Percentiles rank a stretch among this genome's conserved stretches.
phyloP scores from a whole-genome alignment of 208 protist species.

The Leptomonas pyrrhocoris region DNA sequence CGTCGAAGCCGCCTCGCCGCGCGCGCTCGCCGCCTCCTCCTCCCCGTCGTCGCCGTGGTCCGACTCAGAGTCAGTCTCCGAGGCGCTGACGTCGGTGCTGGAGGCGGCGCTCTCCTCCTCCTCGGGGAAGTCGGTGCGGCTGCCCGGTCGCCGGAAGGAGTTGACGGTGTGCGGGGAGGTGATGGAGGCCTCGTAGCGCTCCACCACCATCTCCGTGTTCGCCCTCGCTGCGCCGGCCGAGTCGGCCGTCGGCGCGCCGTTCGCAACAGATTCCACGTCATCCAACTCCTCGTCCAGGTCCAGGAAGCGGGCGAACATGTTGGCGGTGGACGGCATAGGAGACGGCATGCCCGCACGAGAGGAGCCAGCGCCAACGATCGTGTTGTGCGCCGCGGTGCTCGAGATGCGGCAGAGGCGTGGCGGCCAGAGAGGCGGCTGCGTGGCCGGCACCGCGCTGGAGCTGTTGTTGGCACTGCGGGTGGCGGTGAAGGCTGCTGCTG shows the following conservation, averaged over 20 bases:
- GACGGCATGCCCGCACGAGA: conserved; percentile 52
- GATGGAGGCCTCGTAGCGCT: conserved; percentile 7
- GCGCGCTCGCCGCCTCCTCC: neutral
- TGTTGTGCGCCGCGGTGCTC: conserved; percentile 5
- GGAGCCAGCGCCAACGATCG: neutral
- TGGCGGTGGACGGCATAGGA: conserved; percentile 61
- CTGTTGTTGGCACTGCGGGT: conserved; percentile 14
- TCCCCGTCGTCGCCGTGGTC: conserved; percentile 20
- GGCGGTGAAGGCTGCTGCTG: neutral
- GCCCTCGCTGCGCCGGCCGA: neutral
- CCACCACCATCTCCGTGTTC: conserved; percentile 6
- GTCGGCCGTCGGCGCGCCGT: conserved; percentile 10
- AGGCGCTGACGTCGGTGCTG: conserved; percentile 59
- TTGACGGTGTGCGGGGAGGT: conserved; percentile 4
- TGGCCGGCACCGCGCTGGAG: conserved; percentile 1
- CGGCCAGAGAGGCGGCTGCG: conserved; percentile 11
- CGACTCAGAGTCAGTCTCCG: conserved; percentile 46
- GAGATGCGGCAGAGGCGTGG: conserved; percentile 7
- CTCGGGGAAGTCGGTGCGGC: conserved; percentile 6
- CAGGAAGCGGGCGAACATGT: conserved; percentile 60
- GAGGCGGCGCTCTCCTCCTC: conserved; percentile 53
- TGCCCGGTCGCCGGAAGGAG: conserved; percentile 4
- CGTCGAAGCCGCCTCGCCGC: neutral
- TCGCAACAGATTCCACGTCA: conserved; percentile 22
- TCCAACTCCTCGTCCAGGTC: conserved; percentile 43